Conservation (phyloP, 2,329 filamentous ascomycete species). For the Sclerotinia sclerotiorum region DNA sequence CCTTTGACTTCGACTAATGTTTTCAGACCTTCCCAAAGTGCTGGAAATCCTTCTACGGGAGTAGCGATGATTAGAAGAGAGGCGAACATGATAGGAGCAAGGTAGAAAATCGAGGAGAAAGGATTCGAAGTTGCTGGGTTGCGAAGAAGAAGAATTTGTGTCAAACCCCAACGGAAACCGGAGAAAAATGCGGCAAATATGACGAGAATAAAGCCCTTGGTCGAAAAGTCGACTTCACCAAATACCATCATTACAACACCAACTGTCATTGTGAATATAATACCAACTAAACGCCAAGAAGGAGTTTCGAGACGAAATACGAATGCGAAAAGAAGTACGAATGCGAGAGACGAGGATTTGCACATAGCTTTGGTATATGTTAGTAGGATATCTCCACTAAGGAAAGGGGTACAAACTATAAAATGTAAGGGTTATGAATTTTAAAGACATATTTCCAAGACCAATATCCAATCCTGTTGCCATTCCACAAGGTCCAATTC, state of each 20-base stretch:
- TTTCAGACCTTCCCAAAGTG: conserved; percentile 65
- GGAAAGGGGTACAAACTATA: conserved; percentile 63
- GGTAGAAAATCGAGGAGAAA: conserved; percentile 94
- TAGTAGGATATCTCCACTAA: conserved; percentile 14
- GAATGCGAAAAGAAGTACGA: conserved; percentile 94
- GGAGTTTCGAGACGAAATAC: conserved; percentile 86
- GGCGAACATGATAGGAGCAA: conserved; percentile 95
- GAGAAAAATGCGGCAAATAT: conserved; percentile 94
- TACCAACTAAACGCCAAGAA: conserved; percentile 79
- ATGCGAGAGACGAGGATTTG: conserved; percentile 93
- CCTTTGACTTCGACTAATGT: conserved; percentile 69
- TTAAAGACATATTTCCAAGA: conserved; percentile 90
- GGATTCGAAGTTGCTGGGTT: conserved; percentile 95
- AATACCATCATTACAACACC: conserved; percentile 99
- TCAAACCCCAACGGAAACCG: conserved; percentile 97
- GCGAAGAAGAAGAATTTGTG: conserved; percentile 89
- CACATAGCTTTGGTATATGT: conserved; percentile 71
- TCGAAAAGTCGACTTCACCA: conserved; percentile 86
- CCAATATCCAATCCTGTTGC: conserved; percentile 96
- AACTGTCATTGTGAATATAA: conserved; percentile 87
- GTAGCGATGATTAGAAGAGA: conserved; percentile 78
- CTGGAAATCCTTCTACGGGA: conserved; percentile 76
- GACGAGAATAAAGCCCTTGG: conserved; percentile 84
- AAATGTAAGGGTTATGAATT: conserved; percentile 95
- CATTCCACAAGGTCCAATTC: conserved; percentile 86